Evolutionary conservation across 306 rosid species (phyloP).

Genomic region (Medicago ruthenica): DNA sequence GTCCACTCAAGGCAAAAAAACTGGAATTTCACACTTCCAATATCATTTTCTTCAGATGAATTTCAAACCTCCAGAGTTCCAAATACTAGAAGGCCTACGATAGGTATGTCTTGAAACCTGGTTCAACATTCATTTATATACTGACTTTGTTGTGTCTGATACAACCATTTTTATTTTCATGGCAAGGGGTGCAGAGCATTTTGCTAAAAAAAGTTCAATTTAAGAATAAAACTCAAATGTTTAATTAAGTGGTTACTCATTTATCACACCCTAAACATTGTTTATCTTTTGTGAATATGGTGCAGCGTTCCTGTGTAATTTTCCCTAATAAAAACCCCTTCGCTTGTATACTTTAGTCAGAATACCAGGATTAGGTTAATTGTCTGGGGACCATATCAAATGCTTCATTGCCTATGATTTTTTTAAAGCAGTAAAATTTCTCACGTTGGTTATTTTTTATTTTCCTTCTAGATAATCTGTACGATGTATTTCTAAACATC

Average conservation of each 20-base stretch:
- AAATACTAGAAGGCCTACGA: constrained; percentile 87
- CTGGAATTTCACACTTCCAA: constrained; percentile 43
- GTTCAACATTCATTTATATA: constrained; percentile 16
- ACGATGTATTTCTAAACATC: constrained; percentile 81
- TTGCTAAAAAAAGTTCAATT: too few relatives aligned
- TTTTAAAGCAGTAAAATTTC: constrained; percentile 20
- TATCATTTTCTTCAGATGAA: constrained; percentile 68
- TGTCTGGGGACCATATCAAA: too few relatives aligned
- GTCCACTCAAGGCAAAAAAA: constrained; percentile 14
- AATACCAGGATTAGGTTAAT: too few relatives aligned
- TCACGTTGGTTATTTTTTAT: constrained; percentile 28
- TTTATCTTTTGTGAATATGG: too few relatives aligned
- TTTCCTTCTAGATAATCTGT: constrained; percentile 68
- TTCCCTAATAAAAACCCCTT: too few relatives aligned
- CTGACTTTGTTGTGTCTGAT: constrained; percentile 21
- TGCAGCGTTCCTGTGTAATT: too few relatives aligned
- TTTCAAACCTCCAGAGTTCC: constrained; percentile 93
- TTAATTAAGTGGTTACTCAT: neutral
- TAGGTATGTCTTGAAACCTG: constrained; percentile 60
- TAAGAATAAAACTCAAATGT: neutral
- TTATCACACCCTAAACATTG: too few relatives aligned
- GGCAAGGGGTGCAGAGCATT: too few relatives aligned
- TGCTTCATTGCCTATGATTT: neutral
- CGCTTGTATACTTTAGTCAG: too few relatives aligned
- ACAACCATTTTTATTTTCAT: too few relatives aligned